Conservation (phyloP, 495 filamentous ascomycete genomes). For the Penicillium arizonense region DNA sequence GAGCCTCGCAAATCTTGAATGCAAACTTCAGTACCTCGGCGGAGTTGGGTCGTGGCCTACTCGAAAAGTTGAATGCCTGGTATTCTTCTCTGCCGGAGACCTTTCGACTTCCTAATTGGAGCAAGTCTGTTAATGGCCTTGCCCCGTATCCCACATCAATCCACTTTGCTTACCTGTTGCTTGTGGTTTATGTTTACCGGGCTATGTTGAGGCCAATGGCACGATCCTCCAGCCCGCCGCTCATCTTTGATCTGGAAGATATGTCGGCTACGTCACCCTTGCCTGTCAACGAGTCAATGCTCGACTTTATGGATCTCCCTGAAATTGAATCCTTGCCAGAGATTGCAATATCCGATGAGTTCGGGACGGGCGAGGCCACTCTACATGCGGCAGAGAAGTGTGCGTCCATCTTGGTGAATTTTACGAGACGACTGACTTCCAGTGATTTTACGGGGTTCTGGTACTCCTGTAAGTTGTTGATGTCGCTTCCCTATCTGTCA, state of each 20-base stretch:
- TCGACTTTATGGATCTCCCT: constrained; percentile 23
- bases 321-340: constrained; percentile 27
- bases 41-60: constrained; percentile 24
- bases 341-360: constrained; percentile 22
- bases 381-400: constrained; percentile 35
- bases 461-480: constrained; percentile 33
- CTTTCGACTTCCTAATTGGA: constrained; percentile 32
- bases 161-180: constrained; percentile 36
- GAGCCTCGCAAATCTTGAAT: constrained; percentile 31
- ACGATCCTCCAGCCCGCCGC: constrained; percentile 30
- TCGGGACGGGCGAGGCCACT: constrained; percentile 27
- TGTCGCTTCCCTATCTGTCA: background rate
- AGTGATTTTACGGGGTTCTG: constrained; percentile 35
- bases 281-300: constrained; percentile 15
- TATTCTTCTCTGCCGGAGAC: constrained; percentile 28
- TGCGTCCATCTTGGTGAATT: constrained; percentile 31
- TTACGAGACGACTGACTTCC: constrained; percentile 26
- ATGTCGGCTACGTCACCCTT: constrained; percentile 20
- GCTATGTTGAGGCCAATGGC: constrained; percentile 37
- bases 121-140: constrained; percentile 28
- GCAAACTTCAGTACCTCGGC: constrained; percentile 27
- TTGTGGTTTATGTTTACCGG: constrained; percentile 37
- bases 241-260: constrained; percentile 34
- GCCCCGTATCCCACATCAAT: constrained; percentile 31
- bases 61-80: constrained; percentile 32